These are phyloP conservation scores for Ceratocystis smalleyi DNA, from an alignment of 2,329 filamentous ascomycete species.

Conservation along the genomic window DNA sequence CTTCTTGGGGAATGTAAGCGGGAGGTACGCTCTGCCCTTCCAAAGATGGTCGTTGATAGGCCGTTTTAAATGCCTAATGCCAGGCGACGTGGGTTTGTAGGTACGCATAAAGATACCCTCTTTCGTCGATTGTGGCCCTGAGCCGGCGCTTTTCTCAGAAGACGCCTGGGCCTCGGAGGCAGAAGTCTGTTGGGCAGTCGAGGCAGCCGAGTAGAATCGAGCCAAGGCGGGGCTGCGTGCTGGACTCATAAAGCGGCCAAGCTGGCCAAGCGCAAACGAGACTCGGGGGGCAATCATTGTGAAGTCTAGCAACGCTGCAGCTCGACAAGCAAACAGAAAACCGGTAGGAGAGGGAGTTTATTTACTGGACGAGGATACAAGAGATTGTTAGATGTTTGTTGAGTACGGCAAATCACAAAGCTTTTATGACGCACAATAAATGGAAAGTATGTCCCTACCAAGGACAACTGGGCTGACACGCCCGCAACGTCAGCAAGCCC, in stretches of 20 bases:
- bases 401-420: conserved; percentile 12
- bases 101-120: conserved; percentile 46
- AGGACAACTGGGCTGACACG: conserved; percentile 9
- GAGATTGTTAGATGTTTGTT: conserved; percentile 6
- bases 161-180: background rate
- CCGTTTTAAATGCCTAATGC: conserved; percentile 76
- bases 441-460: conserved; percentile 5
- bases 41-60: conserved; percentile 94
- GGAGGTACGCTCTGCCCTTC: conserved; percentile 73
- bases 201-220: conserved; percentile 9
- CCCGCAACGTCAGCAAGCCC: conserved; percentile 4
- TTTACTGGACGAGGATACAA: background rate
- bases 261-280: conserved; percentile 14
- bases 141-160: background rate
- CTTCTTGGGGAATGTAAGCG: conserved; percentile 80
- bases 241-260: conserved; percentile 11
- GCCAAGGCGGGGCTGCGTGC: conserved; percentile 12
- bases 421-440: conserved; percentile 9
- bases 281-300: conserved; percentile 15
- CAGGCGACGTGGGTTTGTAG: conserved; percentile 87
- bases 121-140: background rate
- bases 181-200: background rate
- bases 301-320: background rate
- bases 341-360: background rate
- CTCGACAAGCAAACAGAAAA: background rate